Evolutionary conservation across 208 protist species (phyloP), one percentile per base, ranked within the genome.

Genomic region (Porcisia deanei): DNA sequence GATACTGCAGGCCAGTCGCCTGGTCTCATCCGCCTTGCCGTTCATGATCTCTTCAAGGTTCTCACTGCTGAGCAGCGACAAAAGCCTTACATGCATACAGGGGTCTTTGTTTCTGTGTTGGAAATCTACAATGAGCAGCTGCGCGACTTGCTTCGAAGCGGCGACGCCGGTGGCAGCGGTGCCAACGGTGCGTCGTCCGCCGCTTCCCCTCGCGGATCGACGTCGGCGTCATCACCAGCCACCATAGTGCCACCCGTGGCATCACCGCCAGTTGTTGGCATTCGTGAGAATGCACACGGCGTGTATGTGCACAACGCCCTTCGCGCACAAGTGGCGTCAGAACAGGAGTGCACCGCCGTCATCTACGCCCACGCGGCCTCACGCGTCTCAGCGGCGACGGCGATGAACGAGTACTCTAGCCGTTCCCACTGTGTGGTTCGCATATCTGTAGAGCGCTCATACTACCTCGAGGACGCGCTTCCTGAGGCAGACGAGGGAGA

Each of bases 381-480:
- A 10, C 83, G 92, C 18, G 82, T 91, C 30, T 86, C 87, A 20
- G 97, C 92, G 0, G 76, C 84, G 39, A 99, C 97, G 43, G 79
- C 90, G 49, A 98, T 99, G 94, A 99, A 99, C 83, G 91, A 98
- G 25, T 76, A 88, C 39, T 98, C 94, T 53, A 97, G 88, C 60
- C 91, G 98, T 37, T 99, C 98, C 5, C 98, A 99, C 83, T 98
- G 97, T 70, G 96, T 99, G 53, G 97, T 99, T 52, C 79, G 92
- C 30, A 84, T 99, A 43, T 82, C 94, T 30, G 90, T 99, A 57
- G 94, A 99, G 84, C 84, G 84, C 34, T 84, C 91, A 14, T 54
- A 97, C 57, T 71, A 91, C 75, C 55, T 96, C 68, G 75, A 89
- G 30, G 90, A 94, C 64, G 77, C 88, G 57, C 73, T 39, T 7